Conservation (phyloP, 208 protist genomes). For the Novymonas esmeraldas region DNA sequence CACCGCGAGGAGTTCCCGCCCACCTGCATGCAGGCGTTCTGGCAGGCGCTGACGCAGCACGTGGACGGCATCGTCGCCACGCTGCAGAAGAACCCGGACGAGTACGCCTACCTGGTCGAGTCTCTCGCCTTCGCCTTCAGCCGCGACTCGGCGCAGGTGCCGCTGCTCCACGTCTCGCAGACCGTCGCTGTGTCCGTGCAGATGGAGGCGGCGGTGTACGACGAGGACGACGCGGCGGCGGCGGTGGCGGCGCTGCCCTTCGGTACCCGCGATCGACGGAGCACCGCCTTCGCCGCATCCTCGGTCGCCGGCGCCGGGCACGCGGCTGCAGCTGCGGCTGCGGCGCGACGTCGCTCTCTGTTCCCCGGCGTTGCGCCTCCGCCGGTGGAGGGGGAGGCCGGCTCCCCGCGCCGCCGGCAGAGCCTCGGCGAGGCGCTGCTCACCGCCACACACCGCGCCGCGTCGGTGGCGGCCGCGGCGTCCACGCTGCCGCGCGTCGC, state of each 20-base stretch:
- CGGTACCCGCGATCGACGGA: not conserved
- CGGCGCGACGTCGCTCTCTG: not conserved
- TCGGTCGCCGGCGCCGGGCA: not conserved
- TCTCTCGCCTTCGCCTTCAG: slow-evolving; percentile 58
- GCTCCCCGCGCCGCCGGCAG: slow-evolving; percentile 17
- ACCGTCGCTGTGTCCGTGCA: not conserved
- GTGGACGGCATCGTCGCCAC: slow-evolving; percentile 54
- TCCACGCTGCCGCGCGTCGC: not conserved
- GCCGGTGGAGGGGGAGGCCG: not conserved
- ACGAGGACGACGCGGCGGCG: not conserved
- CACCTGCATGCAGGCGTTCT: slow-evolving; percentile 49
- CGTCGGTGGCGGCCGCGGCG: not conserved
- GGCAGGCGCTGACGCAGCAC: slow-evolving; percentile 48
- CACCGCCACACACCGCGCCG: slow-evolving; percentile 1
- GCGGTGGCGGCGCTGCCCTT: too few species aligned
- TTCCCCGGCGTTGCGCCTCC: too few species aligned
- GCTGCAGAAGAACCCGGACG: slow-evolving; percentile 42
- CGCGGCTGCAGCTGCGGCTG: not conserved
- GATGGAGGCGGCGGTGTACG: not conserved
- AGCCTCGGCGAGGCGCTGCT: slow-evolving; percentile 30
- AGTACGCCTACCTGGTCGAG: slow-evolving; percentile 71
- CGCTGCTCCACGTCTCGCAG: slow-evolving; percentile 49
- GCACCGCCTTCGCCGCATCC: not conserved
- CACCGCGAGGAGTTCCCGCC: slow-evolving; percentile 52
- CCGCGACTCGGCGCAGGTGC: slow-evolving; percentile 45